Percentiles rank a stretch among this genome's conserved stretches.
Conservation (phyloP, 176 grass and related monocot genomes). For the Microstegium vimineum region DNA sequence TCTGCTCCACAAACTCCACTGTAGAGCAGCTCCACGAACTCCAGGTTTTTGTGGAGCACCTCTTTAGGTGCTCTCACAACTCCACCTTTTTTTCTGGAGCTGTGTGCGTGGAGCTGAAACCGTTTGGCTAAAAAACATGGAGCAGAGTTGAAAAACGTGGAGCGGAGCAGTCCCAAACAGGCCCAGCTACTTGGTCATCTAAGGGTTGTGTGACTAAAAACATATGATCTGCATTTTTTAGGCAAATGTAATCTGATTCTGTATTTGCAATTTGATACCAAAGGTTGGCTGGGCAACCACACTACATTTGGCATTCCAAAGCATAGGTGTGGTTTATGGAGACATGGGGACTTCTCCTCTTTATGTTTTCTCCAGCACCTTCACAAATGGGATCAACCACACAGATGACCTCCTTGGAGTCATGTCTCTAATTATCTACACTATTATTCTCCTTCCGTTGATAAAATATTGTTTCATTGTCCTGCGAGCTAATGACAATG, state of each 20-base stretch:
- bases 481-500: conserved; percentile 62
- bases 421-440: conserved; percentile 62
- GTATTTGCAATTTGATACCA: not conserved
- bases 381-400: conserved; percentile 46
- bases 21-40: too few relatives aligned
- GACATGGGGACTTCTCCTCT: conserved; percentile 74
- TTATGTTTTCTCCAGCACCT: conserved; percentile 70
- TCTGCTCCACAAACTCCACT: too few relatives aligned
- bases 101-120: too few relatives aligned
- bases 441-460: conserved; percentile 52
- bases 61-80: too few relatives aligned
- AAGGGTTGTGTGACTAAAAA: not conserved
- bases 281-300: conserved; percentile 53
- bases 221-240: not conserved
- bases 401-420: conserved; percentile 57
- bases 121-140: too few relatives aligned
- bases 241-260: conserved; percentile 5
- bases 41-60: too few relatives aligned
- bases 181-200: not conserved
- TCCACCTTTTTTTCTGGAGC: too few relatives aligned
- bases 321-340: conserved; percentile 68
- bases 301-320: conserved; percentile 58
- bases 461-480: conserved; percentile 70
- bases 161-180: too few relatives aligned
- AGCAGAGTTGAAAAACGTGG: too few relatives aligned